Evolutionary conservation across 2,329 filamentous ascomycete genomes (phyloP), one percentile per base, ranked within the genome.

Genomic region (Akanthomyces lecanii): DNA sequence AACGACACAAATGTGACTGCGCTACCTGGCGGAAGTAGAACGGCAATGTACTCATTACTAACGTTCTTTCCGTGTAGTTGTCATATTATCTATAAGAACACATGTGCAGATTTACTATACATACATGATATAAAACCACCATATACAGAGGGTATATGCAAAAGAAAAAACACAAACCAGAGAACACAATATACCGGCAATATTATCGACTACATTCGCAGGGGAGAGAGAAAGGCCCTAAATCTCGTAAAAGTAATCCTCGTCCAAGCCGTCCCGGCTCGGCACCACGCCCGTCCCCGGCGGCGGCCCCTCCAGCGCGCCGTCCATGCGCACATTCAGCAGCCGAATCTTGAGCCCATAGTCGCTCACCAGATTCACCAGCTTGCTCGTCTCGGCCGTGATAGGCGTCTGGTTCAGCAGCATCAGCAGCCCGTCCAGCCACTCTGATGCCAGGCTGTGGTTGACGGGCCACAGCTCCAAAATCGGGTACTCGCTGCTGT

Each of bases 351-450:
- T 96, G 66, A 98, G 79, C 5, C 95, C 93, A 73, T 97, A 98
- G 68, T 96, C 90, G 71, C 88, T 87, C 64, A 98, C 90, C 69
- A 97, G 79, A 62, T 88, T 87, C 61, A 97, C 89, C 65, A 98
- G 79, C 75, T 95, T 96, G 73, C 89, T 94, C 42, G 95, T 98
- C 77, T 98, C 94, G 3, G 92, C 86, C n/a, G 95, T 99, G 72
- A 99, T 97, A 23, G 95, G 95, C 64, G 93, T 87, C 76, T 99
- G 95, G 72, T 96, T 92, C 28, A 99, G 82, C 61, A 99, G 81
- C 92, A 99, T 96, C 63, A 98, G 82, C 67, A 99, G 78, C 1
- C 95, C 95, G 73, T 99, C 95, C 5, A 99, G 82, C 95, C 95
- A 99, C 76, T 99, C 95, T 0, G 92, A 96, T 11, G 95, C 95